These are phyloP conservation scores for Trichosporon ovoides DNA, from an alignment of 1,284 basidiomycete species.

Conservation along the genomic window DNA sequence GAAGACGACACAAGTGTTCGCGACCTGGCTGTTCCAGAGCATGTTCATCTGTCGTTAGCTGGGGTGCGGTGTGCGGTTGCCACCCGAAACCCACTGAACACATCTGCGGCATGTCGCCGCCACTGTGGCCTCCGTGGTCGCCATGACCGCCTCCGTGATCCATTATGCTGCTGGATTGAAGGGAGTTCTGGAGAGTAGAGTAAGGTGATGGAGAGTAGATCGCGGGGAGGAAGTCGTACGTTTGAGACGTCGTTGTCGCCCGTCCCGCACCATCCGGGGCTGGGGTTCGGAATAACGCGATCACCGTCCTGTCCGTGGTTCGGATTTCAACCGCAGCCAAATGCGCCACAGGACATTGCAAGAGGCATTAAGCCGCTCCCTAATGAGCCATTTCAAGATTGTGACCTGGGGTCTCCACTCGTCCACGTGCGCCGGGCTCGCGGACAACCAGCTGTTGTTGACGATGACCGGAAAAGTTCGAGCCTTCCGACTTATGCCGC, in stretches of 20 bases:
- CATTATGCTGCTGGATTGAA: slow-evolving; percentile 3
- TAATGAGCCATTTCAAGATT: not conserved
- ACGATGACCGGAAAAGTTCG: not conserved
- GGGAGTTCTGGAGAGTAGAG: not conserved
- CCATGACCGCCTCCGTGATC: slow-evolving; percentile 20
- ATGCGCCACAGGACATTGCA: no score
- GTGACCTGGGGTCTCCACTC: not conserved
- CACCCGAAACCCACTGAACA: slow-evolving; percentile 12
- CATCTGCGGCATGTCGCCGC: slow-evolving; percentile 15
- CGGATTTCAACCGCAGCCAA: no score
- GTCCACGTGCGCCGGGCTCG: not conserved
- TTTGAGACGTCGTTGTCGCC: not conserved
- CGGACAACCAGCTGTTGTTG: no score
- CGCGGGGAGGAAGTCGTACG: not conserved
- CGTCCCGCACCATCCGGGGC: not conserved
- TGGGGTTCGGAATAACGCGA: not conserved
- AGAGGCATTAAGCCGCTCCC: no score
- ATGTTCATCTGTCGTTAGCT: slow-evolving; percentile 45
- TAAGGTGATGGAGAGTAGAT: not conserved
- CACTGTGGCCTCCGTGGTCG: slow-evolving; percentile 11
- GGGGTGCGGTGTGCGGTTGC: not conserved
- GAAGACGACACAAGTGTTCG: slow-evolving; percentile 45
- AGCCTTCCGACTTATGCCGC: not conserved
- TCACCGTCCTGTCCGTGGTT: not conserved
- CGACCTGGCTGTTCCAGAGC: slow-evolving; percentile 48